Percentiles rank a stretch among this genome's conserved stretches.
Conservation (phyloP, 2,329 filamentous ascomycete genomes). For the Thielaviopsis populi region DNA sequence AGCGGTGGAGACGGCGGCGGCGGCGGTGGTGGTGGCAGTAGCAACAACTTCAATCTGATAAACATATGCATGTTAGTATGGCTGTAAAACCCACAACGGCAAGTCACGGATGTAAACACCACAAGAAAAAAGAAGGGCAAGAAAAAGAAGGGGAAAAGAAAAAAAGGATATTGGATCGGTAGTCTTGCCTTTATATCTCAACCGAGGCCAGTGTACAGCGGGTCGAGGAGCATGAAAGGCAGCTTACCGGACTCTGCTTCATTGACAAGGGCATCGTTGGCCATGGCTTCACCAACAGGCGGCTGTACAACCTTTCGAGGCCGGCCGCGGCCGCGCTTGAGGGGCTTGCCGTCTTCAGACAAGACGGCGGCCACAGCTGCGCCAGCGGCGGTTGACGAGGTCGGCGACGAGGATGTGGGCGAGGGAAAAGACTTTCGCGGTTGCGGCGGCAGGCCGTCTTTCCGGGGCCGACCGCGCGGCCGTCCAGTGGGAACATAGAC, state of each 20-base stretch:
- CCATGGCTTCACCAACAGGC: conserved; percentile 19
- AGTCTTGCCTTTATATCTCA: conserved; percentile 3
- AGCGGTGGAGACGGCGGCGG: too few species aligned
- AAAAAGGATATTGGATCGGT: not conserved
- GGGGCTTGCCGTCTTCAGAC: conserved; percentile 16
- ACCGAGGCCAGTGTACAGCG: not conserved
- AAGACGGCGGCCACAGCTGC: not conserved
- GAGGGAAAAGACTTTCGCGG: not conserved
- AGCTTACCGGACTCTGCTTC: conserved; percentile 4
- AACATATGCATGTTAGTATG: not conserved
- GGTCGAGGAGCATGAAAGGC: conserved; percentile 4
- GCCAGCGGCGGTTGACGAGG: not conserved
- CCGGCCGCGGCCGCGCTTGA: conserved; percentile 12
- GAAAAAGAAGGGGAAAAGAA: not conserved
- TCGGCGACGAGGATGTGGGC: not conserved
- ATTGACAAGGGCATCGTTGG: not conserved
- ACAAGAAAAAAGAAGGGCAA: not conserved
- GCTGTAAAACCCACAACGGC: not conserved
- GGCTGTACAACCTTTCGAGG: conserved; percentile 20
- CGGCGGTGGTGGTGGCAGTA: not conserved
- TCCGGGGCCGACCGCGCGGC: conserved; percentile 35
- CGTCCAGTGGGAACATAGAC: conserved; percentile 28
- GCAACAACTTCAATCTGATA: not conserved
- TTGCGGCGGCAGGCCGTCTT: conserved; percentile 22
- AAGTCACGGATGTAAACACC: not conserved